Percentiles rank a stretch among this genome's conserved stretches.
These are phyloP conservation scores for Cajanus cajan DNA, from an alignment of 306 rosid genomes.

Conservation along the genomic window DNA sequence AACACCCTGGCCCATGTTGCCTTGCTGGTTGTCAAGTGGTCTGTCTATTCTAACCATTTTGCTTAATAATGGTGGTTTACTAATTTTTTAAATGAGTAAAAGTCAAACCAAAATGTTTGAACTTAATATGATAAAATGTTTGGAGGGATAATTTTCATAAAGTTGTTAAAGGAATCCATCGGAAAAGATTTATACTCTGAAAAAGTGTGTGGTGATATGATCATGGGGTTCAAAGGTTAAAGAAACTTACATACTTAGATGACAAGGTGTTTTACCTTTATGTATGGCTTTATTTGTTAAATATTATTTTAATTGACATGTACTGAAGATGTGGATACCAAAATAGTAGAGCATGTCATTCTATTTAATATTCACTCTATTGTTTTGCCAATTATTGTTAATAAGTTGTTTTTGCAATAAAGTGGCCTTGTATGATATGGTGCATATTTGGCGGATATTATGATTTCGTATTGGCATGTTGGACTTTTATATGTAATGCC, in stretches of 20 bases:
- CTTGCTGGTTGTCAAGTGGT: not conserved
- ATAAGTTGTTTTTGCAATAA: not conserved
- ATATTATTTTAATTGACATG: not conserved
- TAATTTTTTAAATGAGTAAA: no score
- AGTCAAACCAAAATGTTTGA: no score
- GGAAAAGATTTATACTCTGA: constrained; percentile 47
- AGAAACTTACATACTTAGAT: constrained; percentile 27
- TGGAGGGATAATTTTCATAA: constrained; percentile 44
- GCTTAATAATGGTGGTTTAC: no score
- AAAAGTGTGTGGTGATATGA: constrained; percentile 39
- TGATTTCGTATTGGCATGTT: not conserved
- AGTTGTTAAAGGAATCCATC: constrained; percentile 57
- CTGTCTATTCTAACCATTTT: not conserved
- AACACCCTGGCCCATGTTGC: not conserved
- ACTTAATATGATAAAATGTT: no score
- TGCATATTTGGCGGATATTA: not conserved
- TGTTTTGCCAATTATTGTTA: not conserved
- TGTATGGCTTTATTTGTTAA: constrained; percentile 17
- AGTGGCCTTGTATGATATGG: not conserved
- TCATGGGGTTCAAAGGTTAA: constrained; percentile 35
- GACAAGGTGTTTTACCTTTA: constrained; percentile 24
- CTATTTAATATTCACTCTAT: not conserved
- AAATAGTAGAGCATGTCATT: constrained; percentile 10
- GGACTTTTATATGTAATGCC: not conserved
- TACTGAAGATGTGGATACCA: not conserved